phyloP scores from a whole-genome alignment of 768 basidiomycete species.

The Lactarius hengduanensis region DNA sequence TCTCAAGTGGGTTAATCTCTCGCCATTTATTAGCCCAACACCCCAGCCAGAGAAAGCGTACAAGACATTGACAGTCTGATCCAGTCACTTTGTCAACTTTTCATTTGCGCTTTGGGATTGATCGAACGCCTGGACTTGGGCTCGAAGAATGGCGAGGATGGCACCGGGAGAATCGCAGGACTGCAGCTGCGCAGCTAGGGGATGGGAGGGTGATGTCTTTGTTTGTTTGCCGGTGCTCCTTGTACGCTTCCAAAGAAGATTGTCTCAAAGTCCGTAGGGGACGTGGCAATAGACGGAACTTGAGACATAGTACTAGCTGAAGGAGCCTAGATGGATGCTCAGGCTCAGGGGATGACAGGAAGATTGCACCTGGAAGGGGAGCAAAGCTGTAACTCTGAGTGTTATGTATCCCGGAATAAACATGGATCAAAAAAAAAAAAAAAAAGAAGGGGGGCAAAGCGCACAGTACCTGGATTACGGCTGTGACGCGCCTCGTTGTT shows the following conservation, averaged over 20 bases:
- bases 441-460: too few relatives aligned
- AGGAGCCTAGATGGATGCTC: too few relatives aligned
- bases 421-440: too few relatives aligned
- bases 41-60: not conserved
- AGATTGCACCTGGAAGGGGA: too few relatives aligned
- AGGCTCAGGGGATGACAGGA: too few relatives aligned
- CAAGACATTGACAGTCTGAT: not conserved
- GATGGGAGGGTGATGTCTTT: not conserved
- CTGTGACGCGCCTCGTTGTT: too few relatives aligned
- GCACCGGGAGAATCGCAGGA: not conserved
- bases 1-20: not conserved
- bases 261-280: not conserved
- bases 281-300: not conserved
- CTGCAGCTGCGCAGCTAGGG: not conserved
- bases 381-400: too few relatives aligned
- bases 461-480: too few relatives aligned
- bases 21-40: not conserved
- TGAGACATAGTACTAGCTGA: not conserved
- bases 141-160: not conserved
- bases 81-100: not conserved
- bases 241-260: not conserved
- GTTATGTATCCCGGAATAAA: too few relatives aligned
- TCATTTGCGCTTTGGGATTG: not conserved
- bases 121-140: not conserved
- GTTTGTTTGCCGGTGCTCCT: not conserved